Conservation (phyloP, 345 rosid species). For the Abelmoschus esculentus region DNA sequence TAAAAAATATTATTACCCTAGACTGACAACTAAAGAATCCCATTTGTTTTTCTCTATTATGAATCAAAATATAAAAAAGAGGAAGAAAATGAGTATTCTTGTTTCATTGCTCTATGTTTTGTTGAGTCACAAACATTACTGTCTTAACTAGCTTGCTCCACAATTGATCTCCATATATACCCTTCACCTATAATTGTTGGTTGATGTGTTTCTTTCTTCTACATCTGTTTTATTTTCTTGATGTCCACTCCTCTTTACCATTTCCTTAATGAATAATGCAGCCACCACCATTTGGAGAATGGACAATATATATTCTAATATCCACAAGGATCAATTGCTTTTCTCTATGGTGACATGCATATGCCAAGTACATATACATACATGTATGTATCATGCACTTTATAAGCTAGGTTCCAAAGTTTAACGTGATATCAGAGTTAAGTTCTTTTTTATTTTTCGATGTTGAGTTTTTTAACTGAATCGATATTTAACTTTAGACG, state of each 20-base stretch:
- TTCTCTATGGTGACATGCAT: not conserved
- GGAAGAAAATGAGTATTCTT: conserved; percentile 16
- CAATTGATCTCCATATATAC: conserved; percentile 8
- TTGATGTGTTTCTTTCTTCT: conserved; percentile 25
- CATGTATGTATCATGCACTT: not conserved
- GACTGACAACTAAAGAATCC: conserved; percentile 12
- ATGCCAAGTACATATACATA: not conserved
- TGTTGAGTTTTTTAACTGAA: not conserved
- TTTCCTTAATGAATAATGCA: conserved; percentile 5
- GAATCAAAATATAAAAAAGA: conserved; percentile 13
- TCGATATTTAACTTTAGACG: not conserved
- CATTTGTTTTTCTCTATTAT: conserved; percentile 20
- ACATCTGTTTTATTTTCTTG: conserved; percentile 11
- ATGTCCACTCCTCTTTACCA: conserved; percentile 9
- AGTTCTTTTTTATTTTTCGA: not conserved
- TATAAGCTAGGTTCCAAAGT: too few species aligned
- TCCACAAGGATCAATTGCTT: not conserved
- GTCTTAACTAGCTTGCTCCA: conserved; percentile 2
- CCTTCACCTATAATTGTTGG: conserved; percentile 20
- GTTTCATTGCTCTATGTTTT: not conserved
- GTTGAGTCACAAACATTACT: conserved; percentile 7
- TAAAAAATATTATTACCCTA: conserved; percentile 15
- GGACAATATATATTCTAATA: not conserved
- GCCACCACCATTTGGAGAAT: not conserved
- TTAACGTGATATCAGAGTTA: too few species aligned